Evolutionary conservation across 768 basidiomycete genomes (phyloP).

Genomic region (Kwoniella bestiolae): DNA sequence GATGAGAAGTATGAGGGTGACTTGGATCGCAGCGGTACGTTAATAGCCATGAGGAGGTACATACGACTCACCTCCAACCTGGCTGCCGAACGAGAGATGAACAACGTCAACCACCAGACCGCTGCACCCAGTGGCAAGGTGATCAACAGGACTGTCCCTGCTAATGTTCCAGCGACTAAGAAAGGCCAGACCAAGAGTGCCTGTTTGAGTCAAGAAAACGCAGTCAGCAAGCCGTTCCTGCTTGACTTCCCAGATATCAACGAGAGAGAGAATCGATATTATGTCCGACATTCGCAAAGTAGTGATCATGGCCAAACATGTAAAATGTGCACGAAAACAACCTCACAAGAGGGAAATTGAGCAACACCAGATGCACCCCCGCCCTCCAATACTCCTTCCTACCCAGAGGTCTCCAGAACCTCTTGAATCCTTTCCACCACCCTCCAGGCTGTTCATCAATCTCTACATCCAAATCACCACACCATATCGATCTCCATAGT

Average conservation of each 20-base stretch:
- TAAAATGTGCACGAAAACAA: slow-evolving; percentile 8
- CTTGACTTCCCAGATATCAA: too few relatives aligned
- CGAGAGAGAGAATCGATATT: too few relatives aligned
- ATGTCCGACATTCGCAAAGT: too few relatives aligned
- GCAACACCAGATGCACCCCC: slow-evolving; percentile 47
- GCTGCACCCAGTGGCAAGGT: slow-evolving; percentile 54
- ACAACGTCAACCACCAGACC: slow-evolving; percentile 55
- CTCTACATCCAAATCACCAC: slow-evolving; percentile 38
- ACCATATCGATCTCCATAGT: slow-evolving; percentile 36
- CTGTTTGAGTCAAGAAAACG: slow-evolving; percentile 20
- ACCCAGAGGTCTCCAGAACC: slow-evolving; percentile 46
- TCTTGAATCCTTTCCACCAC: slow-evolving; percentile 37
- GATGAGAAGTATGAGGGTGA: background rate
- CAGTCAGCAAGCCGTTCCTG: too few relatives aligned
- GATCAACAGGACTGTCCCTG: slow-evolving; percentile 54
- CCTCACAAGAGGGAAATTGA: slow-evolving; percentile 56
- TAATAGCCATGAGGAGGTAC: background rate
- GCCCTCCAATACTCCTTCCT: slow-evolving; percentile 47
- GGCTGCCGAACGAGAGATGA: slow-evolving; percentile 54
- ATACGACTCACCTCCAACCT: slow-evolving; percentile 49
- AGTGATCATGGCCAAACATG: too few relatives aligned
- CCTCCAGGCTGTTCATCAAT: slow-evolving; percentile 18
- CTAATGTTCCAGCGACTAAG: slow-evolving; percentile 54
- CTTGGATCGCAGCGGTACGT: background rate
- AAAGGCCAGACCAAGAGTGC: slow-evolving; percentile 54